Conservation (phyloP, 495 filamentous ascomycete species). For the Penicillium atrosanguineum region DNA sequence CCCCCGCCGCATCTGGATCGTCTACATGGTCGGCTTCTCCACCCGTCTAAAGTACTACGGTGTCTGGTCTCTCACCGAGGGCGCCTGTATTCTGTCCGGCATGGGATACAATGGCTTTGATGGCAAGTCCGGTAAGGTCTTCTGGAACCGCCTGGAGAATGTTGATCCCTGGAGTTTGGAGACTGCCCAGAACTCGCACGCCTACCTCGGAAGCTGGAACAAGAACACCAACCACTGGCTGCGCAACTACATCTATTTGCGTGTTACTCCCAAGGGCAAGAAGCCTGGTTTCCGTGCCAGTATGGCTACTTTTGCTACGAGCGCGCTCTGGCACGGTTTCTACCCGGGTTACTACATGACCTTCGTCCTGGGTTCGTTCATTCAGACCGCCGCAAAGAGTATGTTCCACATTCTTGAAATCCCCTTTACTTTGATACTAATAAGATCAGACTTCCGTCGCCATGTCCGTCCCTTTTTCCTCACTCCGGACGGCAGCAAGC, state of each 20-base stretch:
- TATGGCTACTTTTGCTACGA: constrained; percentile 89
- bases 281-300: constrained; percentile 96
- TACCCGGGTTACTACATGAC: constrained; percentile 94
- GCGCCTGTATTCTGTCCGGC: constrained; percentile 89
- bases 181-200: constrained; percentile 83
- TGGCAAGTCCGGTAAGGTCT: constrained; percentile 71
- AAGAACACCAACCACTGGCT: constrained; percentile 98
- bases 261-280: constrained; percentile 91
- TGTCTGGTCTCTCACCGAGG: constrained; percentile 90
- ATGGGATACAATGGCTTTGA: constrained; percentile 95
- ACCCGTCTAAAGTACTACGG: constrained; percentile 91
- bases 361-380: constrained; percentile 83
- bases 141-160: constrained; percentile 87
- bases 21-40: constrained; percentile 80
- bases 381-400: constrained; percentile 95
- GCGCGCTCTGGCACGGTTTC: constrained; percentile 97
- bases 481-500: constrained; percentile 61
- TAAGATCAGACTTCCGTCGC: constrained; percentile 73
- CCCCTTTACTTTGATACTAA: neutral
- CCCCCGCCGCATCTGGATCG: constrained; percentile 64
- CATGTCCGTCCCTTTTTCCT: constrained; percentile 92
- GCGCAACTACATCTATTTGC: constrained; percentile 91
- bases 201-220: constrained; percentile 90
- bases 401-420: constrained; percentile 25
- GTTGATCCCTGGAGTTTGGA: constrained; percentile 82